Percentiles rank a stretch among this genome's conserved stretches.
Conservation (phyloP, 1,284 basidiomycete species). For the Trametes sp. region DNA sequence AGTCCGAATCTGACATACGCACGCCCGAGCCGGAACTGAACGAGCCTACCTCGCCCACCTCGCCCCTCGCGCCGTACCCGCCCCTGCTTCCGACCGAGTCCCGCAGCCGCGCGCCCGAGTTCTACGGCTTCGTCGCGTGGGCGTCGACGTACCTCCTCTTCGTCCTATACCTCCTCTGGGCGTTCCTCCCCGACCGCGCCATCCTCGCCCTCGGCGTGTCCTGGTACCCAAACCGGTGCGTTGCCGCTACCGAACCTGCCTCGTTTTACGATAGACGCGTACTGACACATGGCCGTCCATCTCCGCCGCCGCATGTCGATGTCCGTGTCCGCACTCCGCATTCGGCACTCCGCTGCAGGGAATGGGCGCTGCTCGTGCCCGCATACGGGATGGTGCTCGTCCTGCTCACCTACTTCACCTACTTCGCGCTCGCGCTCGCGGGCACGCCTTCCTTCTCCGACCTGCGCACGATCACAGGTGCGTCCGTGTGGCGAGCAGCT, state of each 20-base stretch:
- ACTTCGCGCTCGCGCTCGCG: conserved; percentile 77
- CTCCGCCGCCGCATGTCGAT: conserved; percentile 23
- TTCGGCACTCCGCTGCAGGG: conserved; percentile 52
- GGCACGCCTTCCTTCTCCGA: conserved; percentile 77
- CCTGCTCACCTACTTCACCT: conserved; percentile 80
- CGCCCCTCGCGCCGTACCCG: conserved; percentile 62
- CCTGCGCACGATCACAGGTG: conserved; percentile 63
- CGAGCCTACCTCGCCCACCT: conserved; percentile 56
- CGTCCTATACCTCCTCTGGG: conserved; percentile 75
- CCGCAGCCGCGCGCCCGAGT: conserved; percentile 76
- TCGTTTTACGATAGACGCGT: neutral
- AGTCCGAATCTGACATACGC: neutral
- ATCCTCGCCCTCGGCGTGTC: conserved; percentile 72
- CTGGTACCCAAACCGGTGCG: conserved; percentile 90
- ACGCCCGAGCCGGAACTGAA: conserved; percentile 18
- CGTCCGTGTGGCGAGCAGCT: neutral
- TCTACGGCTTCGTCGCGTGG: conserved; percentile 89
- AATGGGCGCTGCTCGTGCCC: conserved; percentile 89
- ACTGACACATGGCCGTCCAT: conserved; percentile 27
- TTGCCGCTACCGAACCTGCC: conserved; percentile 8
- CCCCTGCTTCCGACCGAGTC: conserved; percentile 50
- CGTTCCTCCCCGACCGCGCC: conserved; percentile 56
- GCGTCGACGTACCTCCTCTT: conserved; percentile 80
- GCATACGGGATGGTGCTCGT: conserved; percentile 79
- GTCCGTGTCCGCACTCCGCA: too few relatives aligned